Base-by-base conservation (phyloP, 2,329 filamentous ascomycete genomes). In the Chaetomium olivaceum region DNA sequence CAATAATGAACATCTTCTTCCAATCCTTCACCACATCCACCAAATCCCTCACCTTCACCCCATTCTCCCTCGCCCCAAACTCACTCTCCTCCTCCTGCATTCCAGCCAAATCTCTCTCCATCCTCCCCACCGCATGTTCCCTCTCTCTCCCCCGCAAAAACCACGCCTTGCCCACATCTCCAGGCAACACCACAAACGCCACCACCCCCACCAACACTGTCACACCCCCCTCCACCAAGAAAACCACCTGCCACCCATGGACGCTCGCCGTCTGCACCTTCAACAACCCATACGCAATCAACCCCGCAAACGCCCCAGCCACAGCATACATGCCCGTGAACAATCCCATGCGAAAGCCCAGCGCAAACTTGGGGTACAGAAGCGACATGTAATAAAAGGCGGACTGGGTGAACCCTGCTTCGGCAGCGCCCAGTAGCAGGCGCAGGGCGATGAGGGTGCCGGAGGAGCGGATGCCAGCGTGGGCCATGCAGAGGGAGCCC, bases 341-440 rank as follows among this genome's bases (percentile, higher is more conserved):
- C 3, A 61, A 19, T 0, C 59, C 59, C 50, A 61, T 54, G 7
- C 59, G 48, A 16, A 61, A 25, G 6, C 59, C 59, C 8, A 61
- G 50, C 16, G 50, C 46, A 36, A 39, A 61, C 33, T 55, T 55
- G 16, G 59, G 59, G 50, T 55, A 61, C 31, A 55, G 8, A 4
- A 55, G 50, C 33, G 59, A 61, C 59, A 61, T 61, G 50, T 61
- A 61, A 14, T 61, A 61, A 9, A 61, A 55, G 33, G 50, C 31
- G 7, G 50, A 55, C 51, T 61, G 59, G 7, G 59, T 61, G 50
- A 61, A 61, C 21, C 59, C 59, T 23, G 59, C n/a, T 33, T 61
- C 59, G 59, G 59, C 59, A 5, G 33, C 59, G 33, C 59, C 59
- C 14, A 61, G 50, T 2, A 61, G 59, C 19, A 61, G 51, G 25